phyloP scores from a whole-genome alignment of 2,329 filamentous ascomycete species.

The Ploettnerulaceae sp. region DNA sequence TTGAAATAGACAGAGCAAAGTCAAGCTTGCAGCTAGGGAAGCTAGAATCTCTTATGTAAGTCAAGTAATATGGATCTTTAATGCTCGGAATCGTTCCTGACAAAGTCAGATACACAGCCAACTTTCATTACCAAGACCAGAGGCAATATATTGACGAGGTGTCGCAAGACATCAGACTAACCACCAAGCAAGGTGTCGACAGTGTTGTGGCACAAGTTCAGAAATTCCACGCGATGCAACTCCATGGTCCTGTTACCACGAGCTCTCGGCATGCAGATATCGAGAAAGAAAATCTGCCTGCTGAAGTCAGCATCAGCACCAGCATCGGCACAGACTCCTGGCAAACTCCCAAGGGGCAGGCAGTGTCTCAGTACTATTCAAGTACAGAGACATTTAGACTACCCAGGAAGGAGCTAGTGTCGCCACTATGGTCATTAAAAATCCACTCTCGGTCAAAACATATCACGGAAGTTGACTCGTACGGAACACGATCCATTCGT shows the following conservation, averaged over 20 bases:
- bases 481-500: background rate
- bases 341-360: no score
- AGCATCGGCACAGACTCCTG: no score
- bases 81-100: background rate
- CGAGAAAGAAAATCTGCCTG: no score
- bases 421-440: no score
- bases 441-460: background rate
- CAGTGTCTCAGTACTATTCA: no score
- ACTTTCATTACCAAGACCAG: background rate
- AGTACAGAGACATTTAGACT: background rate
- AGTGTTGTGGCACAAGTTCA: background rate
- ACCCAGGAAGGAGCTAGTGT: no score
- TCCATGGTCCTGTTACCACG: no score
- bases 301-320: no score
- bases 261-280: no score
- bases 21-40: constrained; percentile 2
- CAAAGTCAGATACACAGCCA: background rate
- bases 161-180: background rate
- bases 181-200: background rate
- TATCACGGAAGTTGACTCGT: background rate
- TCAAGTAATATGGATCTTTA: no score
- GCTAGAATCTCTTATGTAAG: constrained; percentile 4
- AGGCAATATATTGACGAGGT: background rate
- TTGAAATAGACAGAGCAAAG: constrained; percentile 6
- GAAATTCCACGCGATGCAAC: background rate